Conservation (phyloP, 768 basidiomycete genomes). For the Suillus spraguei region DNA sequence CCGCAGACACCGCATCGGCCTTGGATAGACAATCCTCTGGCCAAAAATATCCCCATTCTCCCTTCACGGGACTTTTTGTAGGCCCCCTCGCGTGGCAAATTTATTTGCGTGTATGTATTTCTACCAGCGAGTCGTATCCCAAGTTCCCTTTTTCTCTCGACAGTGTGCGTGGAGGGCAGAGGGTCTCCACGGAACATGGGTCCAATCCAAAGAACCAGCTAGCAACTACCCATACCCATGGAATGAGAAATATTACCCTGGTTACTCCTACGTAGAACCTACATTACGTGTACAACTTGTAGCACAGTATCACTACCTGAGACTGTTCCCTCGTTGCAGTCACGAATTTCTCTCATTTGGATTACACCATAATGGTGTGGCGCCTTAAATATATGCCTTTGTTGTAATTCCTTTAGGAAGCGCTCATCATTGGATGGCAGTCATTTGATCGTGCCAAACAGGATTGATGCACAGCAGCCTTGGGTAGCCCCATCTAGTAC, state of each 20-base stretch:
- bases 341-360: constrained; percentile 15
- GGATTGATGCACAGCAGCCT: background rate
- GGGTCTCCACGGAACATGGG: constrained; percentile 2
- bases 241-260: background rate
- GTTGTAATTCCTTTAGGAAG: background rate
- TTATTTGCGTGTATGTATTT: background rate
- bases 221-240: background rate
- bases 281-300: background rate
- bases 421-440: constrained; percentile 10
- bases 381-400: constrained; percentile 15
- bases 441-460: background rate
- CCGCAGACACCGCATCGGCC: background rate
- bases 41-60: constrained; percentile 1
- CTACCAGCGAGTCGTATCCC: background rate
- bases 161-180: constrained; percentile 6
- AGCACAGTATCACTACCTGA: background rate
- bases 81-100: background rate
- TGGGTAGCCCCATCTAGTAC: background rate
- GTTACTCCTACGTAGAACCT: background rate
- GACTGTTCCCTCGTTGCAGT: constrained; percentile 8
- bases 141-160: constrained; percentile 6
- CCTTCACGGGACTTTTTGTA: background rate
- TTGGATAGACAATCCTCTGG: background rate
- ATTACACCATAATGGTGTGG: constrained; percentile 15
- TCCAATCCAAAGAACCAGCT: background rate